These are phyloP conservation scores for Monosporozyma unispora DNA, from an alignment of 805 yeast genomes.

Conservation along the genomic window DNA sequence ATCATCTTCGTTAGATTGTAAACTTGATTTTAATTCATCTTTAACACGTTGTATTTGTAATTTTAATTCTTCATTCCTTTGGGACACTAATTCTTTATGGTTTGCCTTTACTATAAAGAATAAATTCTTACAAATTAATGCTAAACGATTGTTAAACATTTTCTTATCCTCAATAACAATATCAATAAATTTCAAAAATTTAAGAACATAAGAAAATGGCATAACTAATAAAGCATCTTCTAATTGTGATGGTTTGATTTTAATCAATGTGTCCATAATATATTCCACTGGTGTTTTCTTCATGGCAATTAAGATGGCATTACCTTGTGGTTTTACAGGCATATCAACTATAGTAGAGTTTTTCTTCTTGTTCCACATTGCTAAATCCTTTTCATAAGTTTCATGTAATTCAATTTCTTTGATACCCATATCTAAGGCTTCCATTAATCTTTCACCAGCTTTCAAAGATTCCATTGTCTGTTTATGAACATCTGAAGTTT, in stretches of 20 bases:
- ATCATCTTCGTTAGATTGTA: constrained; percentile 44
- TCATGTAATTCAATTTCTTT: constrained; percentile 55
- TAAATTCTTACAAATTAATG: constrained; percentile 63
- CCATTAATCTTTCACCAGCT: constrained; percentile 88
- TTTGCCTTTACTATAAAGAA: constrained; percentile 67
- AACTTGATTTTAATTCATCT: constrained; percentile 46
- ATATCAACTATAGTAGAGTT: constrained; percentile 29
- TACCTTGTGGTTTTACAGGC: constrained; percentile 53
- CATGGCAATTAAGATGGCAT: constrained; percentile 68
- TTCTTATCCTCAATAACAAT: constrained; percentile 53
- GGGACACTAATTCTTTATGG: constrained; percentile 67
- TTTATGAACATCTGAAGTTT: constrained; percentile 56
- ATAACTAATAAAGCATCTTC: constrained; percentile 89
- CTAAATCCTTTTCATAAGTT: constrained; percentile 39
- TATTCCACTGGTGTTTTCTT: constrained; percentile 66
- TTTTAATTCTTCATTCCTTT: constrained; percentile 55
- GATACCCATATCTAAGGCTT: constrained; percentile 77
- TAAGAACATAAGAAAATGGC: constrained; percentile 76
- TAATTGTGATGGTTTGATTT: constrained; percentile 73
- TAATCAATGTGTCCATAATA: constrained; percentile 60
- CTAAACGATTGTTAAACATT: constrained; percentile 43
- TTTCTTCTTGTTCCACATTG: constrained; percentile 36
- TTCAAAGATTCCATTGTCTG: constrained; percentile 88
- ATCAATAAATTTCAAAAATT: constrained; percentile 62
- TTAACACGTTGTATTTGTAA: constrained; percentile 58